Conservation (phyloP, 768 basidiomycete genomes). For the Russula abietina region DNA sequence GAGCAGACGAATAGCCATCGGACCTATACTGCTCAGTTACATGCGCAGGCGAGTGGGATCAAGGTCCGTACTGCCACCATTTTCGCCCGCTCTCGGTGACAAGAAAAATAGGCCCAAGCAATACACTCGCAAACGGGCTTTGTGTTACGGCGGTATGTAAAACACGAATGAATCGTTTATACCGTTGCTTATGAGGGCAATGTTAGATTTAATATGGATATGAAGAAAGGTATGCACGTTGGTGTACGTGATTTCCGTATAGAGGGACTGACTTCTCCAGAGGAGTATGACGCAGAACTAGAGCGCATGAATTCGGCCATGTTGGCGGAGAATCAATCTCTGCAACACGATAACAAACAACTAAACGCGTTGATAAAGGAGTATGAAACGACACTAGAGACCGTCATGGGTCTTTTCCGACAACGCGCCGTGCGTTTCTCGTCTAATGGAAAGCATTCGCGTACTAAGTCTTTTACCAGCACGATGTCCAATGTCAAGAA, state of each 20-base stretch:
- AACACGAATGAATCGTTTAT: background rate
- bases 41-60: slow-evolving; percentile 65
- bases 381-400: slow-evolving; percentile 94
- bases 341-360: slow-evolving; percentile 95
- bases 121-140: slow-evolving; percentile 89
- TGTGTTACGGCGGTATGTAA: slow-evolving; percentile 68
- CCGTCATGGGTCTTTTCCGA: slow-evolving; percentile 87
- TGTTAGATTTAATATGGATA: slow-evolving; percentile 82
- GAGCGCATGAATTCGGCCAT: slow-evolving; percentile 83
- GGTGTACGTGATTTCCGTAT: slow-evolving; percentile 7
- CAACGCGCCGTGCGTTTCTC: slow-evolving; percentile 74
- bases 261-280: slow-evolving; percentile 38
- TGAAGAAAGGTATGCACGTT: slow-evolving; percentile 59
- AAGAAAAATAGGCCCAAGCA: slow-evolving; percentile 61
- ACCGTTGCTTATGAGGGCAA: slow-evolving; percentile 1
- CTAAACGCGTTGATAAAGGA: slow-evolving; percentile 86
- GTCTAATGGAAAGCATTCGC: background rate
- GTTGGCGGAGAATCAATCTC: slow-evolving; percentile 70
- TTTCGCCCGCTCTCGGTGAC: background rate
- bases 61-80: slow-evolving; percentile 49
- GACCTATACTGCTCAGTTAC: slow-evolving; percentile 61
- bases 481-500: slow-evolving; percentile 90
- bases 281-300: slow-evolving; percentile 84
- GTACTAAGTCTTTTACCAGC: slow-evolving; percentile 39
- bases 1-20: slow-evolving; percentile 81